Percentiles rank a stretch among this genome's conserved stretches.
Conservation (phyloP, 139 green algal species). For the Gonium pectorale region DNA sequence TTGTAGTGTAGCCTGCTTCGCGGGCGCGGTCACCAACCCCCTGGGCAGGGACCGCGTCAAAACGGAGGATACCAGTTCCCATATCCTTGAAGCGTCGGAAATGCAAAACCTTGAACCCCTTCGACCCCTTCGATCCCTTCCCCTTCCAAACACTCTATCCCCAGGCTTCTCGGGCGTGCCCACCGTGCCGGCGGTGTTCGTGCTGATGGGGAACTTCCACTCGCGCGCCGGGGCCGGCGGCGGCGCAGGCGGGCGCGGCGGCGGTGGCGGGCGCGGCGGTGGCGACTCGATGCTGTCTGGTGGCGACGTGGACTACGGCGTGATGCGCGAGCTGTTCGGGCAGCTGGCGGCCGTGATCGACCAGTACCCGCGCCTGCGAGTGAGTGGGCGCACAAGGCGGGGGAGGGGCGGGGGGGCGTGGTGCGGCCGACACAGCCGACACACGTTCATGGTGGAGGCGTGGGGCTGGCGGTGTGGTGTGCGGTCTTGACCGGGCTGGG, state of each 20-base stretch:
- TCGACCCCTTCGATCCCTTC: neutral
- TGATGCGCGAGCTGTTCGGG: slow-evolving; percentile 74
- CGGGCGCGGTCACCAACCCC: too few relatives aligned
- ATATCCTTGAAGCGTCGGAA: too few relatives aligned
- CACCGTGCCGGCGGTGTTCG: slow-evolving; percentile 77
- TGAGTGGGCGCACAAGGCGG: neutral
- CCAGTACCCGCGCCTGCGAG: slow-evolving; percentile 71
- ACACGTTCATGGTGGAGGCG: too few relatives aligned
- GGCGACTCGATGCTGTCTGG: slow-evolving; percentile 32
- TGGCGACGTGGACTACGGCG: slow-evolving; percentile 51
- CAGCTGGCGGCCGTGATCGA: slow-evolving; percentile 78
- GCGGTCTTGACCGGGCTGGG: too few relatives aligned
- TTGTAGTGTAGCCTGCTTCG: too few relatives aligned
- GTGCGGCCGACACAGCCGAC: too few relatives aligned
- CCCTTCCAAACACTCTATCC: neutral
- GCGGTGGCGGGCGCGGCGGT: neutral
- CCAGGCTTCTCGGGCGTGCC: slow-evolving; percentile 78
- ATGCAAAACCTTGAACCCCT: too few relatives aligned
- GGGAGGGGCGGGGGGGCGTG: too few relatives aligned
- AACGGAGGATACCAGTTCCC: neutral
- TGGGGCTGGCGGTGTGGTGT: too few relatives aligned
- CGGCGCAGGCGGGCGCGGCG: slow-evolving; percentile 3
- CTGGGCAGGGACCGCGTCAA: too few relatives aligned
- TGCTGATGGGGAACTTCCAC: slow-evolving; percentile 93
- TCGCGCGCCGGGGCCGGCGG: slow-evolving; percentile 47